These are phyloP conservation scores for Rubroboletus pulcherrimus DNA, from an alignment of 768 basidiomycete species.

Conservation along the genomic window DNA sequence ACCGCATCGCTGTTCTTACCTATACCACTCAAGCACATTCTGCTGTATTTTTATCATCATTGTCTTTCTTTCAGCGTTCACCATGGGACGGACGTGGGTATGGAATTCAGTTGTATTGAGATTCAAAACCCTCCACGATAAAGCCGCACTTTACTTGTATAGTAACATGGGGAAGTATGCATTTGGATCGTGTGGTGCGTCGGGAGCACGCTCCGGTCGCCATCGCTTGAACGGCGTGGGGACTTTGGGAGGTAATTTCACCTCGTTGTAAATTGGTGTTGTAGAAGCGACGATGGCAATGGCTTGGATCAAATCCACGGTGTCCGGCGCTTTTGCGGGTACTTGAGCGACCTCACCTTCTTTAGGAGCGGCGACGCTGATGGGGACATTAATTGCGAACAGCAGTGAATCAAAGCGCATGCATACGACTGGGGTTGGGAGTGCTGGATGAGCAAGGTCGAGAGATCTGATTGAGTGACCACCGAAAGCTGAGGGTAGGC, in stretches of 20 bases:
- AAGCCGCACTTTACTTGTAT: slow-evolving; percentile 40
- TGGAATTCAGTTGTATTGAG: slow-evolving; percentile 27
- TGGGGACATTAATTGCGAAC: slow-evolving; percentile 9
- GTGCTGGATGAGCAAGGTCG: slow-evolving; percentile 77
- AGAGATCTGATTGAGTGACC: slow-evolving; percentile 79
- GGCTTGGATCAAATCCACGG: slow-evolving; percentile 66
- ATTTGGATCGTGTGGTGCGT: slow-evolving; percentile 79
- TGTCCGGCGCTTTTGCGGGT: slow-evolving; percentile 40
- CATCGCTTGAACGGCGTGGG: slow-evolving; percentile 68
- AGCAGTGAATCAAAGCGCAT: background rate
- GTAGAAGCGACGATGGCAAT: slow-evolving; percentile 60
- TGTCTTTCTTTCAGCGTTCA: slow-evolving; percentile 4
- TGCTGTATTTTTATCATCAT: background rate
- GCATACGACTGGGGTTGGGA: slow-evolving; percentile 64
- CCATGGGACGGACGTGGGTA: slow-evolving; percentile 24
- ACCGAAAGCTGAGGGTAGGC: slow-evolving; percentile 90
- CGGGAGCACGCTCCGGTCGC: slow-evolving; percentile 64
- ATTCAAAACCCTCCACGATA: background rate
- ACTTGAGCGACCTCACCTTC: slow-evolving; percentile 42
- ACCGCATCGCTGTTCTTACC: background rate
- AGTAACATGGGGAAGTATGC: slow-evolving; percentile 83
- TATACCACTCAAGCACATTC: background rate
- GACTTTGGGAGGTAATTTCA: slow-evolving; percentile 70
- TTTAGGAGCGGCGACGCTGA: slow-evolving; percentile 52
- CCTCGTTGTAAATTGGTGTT: slow-evolving; percentile 55